A percentile compares a stretch with the other conserved stretches of the same genome.
Conservation (phyloP, 2,329 filamentous ascomycete genomes). For the Exophiala lecanii-corni region DNA sequence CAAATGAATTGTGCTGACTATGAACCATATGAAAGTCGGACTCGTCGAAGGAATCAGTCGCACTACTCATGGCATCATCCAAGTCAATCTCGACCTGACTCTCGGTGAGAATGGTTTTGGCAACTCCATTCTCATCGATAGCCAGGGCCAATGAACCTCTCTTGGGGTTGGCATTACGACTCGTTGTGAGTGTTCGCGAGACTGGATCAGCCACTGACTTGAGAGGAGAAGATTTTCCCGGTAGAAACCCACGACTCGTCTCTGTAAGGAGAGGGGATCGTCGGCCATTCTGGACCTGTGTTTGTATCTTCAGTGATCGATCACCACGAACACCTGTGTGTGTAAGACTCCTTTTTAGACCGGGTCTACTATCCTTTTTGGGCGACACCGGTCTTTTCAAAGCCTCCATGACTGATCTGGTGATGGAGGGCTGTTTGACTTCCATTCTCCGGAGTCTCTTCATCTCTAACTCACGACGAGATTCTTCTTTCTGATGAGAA, state of each 20-base stretch:
- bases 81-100: conserved; percentile 30
- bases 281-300: conserved; percentile 30
- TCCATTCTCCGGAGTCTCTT: conserved; percentile 30
- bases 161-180: conserved; percentile 25
- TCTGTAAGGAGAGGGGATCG: conserved; percentile 9
- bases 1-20: conserved; percentile 38
- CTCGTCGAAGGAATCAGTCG: conserved; percentile 40
- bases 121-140: conserved; percentile 46
- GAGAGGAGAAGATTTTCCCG: conserved; percentile 40
- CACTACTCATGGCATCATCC: conserved; percentile 38
- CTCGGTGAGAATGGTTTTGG: conserved; percentile 38
- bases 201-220: conserved; percentile 28
- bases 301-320: conserved; percentile 29
- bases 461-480: conserved; percentile 35
- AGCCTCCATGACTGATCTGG: conserved; percentile 28
- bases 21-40: conserved; percentile 36
- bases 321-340: conserved; percentile 33
- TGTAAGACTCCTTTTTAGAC: conserved; percentile 38
- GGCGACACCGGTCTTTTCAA: conserved; percentile 23
- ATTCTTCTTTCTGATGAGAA: conserved; percentile 47
- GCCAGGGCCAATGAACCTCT: conserved; percentile 42
- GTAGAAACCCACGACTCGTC: conserved; percentile 37
- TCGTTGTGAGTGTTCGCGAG: conserved; percentile 20
- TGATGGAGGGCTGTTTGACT: conserved; percentile 28
- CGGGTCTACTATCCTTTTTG: conserved; percentile 29